Conservation (phyloP, 306 rosid species). For the Pyrus bretschneideri region DNA sequence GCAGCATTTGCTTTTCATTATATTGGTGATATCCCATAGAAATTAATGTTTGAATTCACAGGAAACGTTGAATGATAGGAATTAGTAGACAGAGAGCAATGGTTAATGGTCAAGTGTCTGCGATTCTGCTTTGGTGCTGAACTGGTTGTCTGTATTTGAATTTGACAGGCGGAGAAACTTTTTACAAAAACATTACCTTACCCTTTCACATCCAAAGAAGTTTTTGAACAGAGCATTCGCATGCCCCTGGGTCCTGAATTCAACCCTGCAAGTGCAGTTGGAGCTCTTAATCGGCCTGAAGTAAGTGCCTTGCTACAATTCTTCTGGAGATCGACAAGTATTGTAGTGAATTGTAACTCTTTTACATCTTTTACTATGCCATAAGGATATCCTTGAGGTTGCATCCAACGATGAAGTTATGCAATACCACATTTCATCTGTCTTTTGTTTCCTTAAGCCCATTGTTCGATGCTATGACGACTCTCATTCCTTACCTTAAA, state of each 20-base stretch:
- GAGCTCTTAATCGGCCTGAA: slow-evolving; percentile 78
- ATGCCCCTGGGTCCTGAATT: slow-evolving; percentile 93
- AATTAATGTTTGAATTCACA: not conserved
- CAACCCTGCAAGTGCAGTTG: slow-evolving; percentile 65
- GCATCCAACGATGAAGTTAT: not conserved
- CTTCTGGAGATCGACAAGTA: slow-evolving; percentile 1
- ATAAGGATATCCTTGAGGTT: not conserved
- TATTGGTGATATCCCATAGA: not conserved
- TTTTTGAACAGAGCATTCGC: slow-evolving; percentile 75
- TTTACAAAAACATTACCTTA: slow-evolving; percentile 60
- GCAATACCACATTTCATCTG: not conserved
- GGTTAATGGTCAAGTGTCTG: not conserved
- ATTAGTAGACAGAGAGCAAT: not conserved
- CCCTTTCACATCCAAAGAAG: slow-evolving; percentile 75
- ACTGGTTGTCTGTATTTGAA: slow-evolving; percentile 13
- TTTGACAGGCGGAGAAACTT: slow-evolving; percentile 84
- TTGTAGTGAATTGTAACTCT: not conserved
- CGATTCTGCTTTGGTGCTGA: not conserved
- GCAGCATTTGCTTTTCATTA: not conserved
- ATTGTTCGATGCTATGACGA: not conserved
- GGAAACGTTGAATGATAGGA: not conserved
- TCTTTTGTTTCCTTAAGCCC: not conserved
- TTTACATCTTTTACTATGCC: not conserved
- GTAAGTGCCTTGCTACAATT: slow-evolving; percentile 44
- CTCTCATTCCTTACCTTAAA: not conserved